phyloP scores from a whole-genome alignment of 2,329 filamentous ascomycete species.

The Talaromyces sp. region DNA sequence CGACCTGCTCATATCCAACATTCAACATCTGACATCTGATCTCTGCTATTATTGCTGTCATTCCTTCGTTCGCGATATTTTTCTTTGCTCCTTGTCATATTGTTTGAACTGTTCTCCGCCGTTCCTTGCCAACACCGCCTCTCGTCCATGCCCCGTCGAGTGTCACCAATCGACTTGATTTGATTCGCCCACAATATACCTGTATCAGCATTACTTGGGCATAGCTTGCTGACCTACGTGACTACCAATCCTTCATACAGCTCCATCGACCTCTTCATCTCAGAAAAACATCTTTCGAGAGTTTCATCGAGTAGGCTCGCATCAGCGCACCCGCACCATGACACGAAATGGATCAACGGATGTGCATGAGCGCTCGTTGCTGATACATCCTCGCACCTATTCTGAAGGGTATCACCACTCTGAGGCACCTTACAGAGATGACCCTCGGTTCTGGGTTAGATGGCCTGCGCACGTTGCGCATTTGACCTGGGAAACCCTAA shows the following conservation, averaged over 20 bases:
- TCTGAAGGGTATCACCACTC: background rate
- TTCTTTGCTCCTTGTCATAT: too few species aligned
- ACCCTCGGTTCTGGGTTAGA: constrained; percentile 35
- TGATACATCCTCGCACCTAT: constrained; percentile 26
- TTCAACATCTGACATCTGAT: background rate
- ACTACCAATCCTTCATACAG: background rate
- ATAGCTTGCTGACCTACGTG: constrained; percentile 1
- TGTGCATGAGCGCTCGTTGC: constrained; percentile 33
- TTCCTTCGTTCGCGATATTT: background rate
- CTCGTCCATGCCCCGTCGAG: background rate
- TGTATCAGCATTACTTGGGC: background rate
- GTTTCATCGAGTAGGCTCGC: constrained; percentile 11
- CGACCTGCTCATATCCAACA: background rate
- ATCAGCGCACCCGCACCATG: constrained; percentile 26
- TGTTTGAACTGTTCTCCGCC: background rate
- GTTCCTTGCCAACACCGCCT: background rate
- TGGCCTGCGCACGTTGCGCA: constrained; percentile 39
- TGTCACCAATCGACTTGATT: background rate
- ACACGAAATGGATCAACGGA: constrained; percentile 32
- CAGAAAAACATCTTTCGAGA: constrained; percentile 6
- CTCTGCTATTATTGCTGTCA: background rate
- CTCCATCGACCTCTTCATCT: background rate
- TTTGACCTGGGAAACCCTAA: constrained; percentile 44
- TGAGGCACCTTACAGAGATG: constrained; percentile 32
- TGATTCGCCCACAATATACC: background rate